Evolutionary conservation across 768 basidiomycete species (phyloP), one percentile per base, ranked within the genome.

Genomic region (Hygrophoropsis aurantiaca): DNA sequence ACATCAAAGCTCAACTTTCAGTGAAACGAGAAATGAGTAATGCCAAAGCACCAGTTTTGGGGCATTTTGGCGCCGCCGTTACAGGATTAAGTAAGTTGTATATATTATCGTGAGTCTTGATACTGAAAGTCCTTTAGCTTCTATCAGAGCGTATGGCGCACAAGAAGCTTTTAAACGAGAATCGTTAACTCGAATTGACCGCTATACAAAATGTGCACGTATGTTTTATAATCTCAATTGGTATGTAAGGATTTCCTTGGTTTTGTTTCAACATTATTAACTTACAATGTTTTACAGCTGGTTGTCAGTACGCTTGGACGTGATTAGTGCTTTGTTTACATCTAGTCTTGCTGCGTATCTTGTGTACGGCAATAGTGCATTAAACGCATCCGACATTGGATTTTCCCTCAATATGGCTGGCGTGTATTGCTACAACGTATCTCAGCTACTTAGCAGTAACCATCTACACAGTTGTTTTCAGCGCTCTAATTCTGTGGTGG

Each of bases 11-110:
- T 4, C 81, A 83, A 51, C 66, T 81, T 13, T 70, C 73, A 11
- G 73, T 80, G 49, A 82, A 82, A 64, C 70, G 80, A 16, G 76
- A 80, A 59, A 74, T 77, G 75, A 76, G 73, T 36, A 77, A 75
- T 43, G 68, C 71, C 4, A 70, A 73, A 39, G 67, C 74, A 9
- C 79, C 80, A 0, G 69, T 80, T 3, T 66, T 77, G 41, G 73
- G 71, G 15, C 74, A 77, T 50, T 78, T 82, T 53, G 71, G 74
- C 5, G 76, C 79, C 15, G 74, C 78, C 1, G 71, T 81, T 19
- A 59, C 73, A 10, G 81, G 81, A 30, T 51, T 78, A n/a, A 63
- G 74, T 74, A 42, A 45, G 67, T 59, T n/a, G 15, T 2, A 23
- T 30, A 25, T 5, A 20, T 44, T 24, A 20, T 43, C 19, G 1